These are phyloP conservation scores for Paraphoma sp. DNA, from an alignment of 2,329 filamentous ascomycete species.

Conservation along the genomic window DNA sequence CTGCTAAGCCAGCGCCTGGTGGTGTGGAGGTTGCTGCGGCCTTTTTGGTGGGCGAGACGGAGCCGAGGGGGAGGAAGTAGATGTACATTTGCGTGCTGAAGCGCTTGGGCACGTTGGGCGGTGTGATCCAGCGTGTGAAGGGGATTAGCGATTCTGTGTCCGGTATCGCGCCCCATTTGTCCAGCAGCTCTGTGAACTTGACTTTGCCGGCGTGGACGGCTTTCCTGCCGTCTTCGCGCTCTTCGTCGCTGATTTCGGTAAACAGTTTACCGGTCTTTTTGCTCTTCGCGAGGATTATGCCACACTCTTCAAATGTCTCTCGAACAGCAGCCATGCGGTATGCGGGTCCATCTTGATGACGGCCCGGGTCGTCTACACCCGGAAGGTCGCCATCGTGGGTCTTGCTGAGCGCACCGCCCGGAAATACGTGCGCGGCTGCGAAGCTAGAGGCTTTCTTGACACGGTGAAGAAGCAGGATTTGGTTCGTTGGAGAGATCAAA, in stretches of 20 bases:
- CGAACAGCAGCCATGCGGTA: conserved; percentile 86
- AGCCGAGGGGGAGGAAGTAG: conserved; percentile 75
- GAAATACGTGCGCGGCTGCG: conserved; percentile 92
- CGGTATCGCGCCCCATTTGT: conserved; percentile 62
- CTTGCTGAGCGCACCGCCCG: conserved; percentile 81
- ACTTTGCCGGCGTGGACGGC: conserved; percentile 71
- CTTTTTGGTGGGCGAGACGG: conserved; percentile 37
- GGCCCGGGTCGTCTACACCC: conserved; percentile 55
- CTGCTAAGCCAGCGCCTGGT: conserved; percentile 36
- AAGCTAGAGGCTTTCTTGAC: conserved; percentile 84
- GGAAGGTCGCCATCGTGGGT: conserved; percentile 75
- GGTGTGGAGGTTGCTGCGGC: conserved; percentile 37
- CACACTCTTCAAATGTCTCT: conserved; percentile 95
- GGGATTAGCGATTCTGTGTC: conserved; percentile 76
- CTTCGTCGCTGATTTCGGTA: conserved; percentile 61
- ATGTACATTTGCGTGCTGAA: conserved; percentile 98
- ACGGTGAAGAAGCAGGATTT: conserved; percentile 86
- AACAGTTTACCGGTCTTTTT: conserved; percentile 63
- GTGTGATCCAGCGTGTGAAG: conserved; percentile 93
- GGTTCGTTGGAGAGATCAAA: conserved; percentile 83
- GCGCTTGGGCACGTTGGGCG: conserved; percentile 71
- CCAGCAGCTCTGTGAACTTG: conserved; percentile 71
- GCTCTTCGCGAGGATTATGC: conserved; percentile 75
- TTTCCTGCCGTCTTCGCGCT: conserved; percentile 70
- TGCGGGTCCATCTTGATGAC: conserved; percentile 73